These are phyloP conservation scores for Daldinia sp. DNA, from an alignment of 2,329 filamentous ascomycete genomes.

Conservation along the genomic window DNA sequence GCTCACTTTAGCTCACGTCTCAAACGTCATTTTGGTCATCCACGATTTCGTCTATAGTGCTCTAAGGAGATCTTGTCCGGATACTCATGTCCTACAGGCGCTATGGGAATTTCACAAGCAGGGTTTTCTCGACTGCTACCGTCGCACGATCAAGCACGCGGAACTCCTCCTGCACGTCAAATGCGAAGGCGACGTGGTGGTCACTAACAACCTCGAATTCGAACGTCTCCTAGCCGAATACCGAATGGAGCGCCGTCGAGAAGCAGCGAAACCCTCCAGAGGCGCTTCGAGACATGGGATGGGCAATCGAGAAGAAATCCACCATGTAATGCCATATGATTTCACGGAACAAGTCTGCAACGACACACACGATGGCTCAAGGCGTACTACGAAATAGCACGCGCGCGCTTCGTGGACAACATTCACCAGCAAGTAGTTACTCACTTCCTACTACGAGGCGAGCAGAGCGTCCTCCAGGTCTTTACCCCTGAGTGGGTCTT, in stretches of 20 bases:
- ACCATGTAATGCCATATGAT: neutral
- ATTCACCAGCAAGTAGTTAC: conserved; percentile 6
- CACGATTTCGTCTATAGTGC: conserved; percentile 64
- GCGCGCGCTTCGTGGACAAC: conserved; percentile 12
- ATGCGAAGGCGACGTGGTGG: neutral
- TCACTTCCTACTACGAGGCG: conserved; percentile 12
- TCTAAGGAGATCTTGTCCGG: neutral
- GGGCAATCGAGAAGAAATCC: no score
- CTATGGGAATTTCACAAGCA: conserved; percentile 2
- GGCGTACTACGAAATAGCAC: conserved; percentile 21
- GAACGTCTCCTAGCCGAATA: neutral
- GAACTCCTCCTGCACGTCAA: conserved; percentile 10
- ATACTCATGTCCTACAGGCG: neutral
- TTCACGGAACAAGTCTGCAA: neutral
- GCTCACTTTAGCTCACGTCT: conserved; percentile 63
- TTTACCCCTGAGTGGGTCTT: conserved; percentile 17
- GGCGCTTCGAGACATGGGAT: neutral
- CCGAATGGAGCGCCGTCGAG: no score
- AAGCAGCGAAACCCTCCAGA: neutral
- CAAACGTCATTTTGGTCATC: conserved; percentile 62
- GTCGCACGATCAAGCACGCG: conserved; percentile 14
- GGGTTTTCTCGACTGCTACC: conserved; percentile 8
- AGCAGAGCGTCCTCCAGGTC: conserved; percentile 8
- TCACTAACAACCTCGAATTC: conserved; percentile 9
- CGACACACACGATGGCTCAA: neutral